Evolutionary conservation across 257 asterid species (phyloP), one percentile per base, ranked within the genome.

Genomic region (Lantana camara): DNA sequence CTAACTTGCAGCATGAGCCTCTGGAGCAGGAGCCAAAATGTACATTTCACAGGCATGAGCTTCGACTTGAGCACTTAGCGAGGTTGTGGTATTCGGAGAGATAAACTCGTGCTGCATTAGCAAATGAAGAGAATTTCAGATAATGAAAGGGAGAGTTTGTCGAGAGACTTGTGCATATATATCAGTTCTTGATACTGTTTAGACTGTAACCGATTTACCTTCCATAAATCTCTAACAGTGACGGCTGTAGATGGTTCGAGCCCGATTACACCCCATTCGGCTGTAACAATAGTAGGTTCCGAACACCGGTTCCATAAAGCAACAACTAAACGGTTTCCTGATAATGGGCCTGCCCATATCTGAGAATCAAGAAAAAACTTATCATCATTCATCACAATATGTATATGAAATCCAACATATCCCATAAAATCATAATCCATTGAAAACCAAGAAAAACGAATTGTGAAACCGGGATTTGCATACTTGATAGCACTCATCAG

Each of bases 341-440:
- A 77, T 57, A 86, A 68, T 12, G 95, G 95, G 57, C 95, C 91
- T 0, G 88, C 90, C 95, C 95, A 86, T 24, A 86, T 75, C 88
- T 86, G 82, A 57, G 52, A 30, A 44, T 5, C 2, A 27, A 2
- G 5, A 2, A 27, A 2, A 27, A 27, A n/a, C n/a, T n/a, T n/a
- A n/a, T n/a, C n/a, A n/a, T n/a, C n/a, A n/a, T n/a, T n/a, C n/a
- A n/a, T n/a, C n/a, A n/a, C n/a, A n/a, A n/a, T n/a, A n/a, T n/a
- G n/a, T n/a, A n/a, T n/a, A n/a, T n/a, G n/a, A n/a, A n/a, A n/a
- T n/a, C n/a, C n/a, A n/a, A n/a, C n/a, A n/a, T n/a, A n/a, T n/a
- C n/a, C n/a, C n/a, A n/a, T n/a, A n/a, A n/a, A n/a, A n/a, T n/a
- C n/a, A n/a, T n/a, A n/a, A n/a, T n/a, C n/a, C n/a, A n/a, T n/a